These are phyloP conservation scores for Solanum medicagineum DNA, from an alignment of 257 asterid species.

Conservation along the genomic window DNA sequence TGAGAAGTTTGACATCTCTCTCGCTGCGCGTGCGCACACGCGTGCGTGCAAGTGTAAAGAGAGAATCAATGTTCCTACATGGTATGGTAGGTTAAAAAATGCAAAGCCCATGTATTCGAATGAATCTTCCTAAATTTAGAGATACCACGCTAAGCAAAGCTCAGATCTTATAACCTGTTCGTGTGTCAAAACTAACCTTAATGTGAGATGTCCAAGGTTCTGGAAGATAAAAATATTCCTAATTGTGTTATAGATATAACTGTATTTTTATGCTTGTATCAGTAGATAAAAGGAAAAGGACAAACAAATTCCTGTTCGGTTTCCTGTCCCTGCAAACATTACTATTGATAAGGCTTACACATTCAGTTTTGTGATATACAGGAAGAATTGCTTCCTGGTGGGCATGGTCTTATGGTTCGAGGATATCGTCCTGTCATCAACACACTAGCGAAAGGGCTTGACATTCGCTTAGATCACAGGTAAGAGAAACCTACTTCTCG, in stretches of 20 bases:
- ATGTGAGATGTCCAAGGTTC: background rate
- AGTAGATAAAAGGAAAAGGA: background rate
- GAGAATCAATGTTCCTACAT: background rate
- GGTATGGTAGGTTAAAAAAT: background rate
- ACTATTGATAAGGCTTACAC: background rate
- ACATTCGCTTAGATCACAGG: slow-evolving; percentile 84
- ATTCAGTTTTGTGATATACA: slow-evolving; percentile 5
- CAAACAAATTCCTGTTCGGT: background rate
- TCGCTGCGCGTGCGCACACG: too few relatives aligned
- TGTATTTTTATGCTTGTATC: background rate
- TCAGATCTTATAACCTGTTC: background rate
- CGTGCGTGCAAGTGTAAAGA: too few relatives aligned
- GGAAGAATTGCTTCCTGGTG: slow-evolving; percentile 98
- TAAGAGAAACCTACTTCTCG: background rate
- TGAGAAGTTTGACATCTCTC: background rate
- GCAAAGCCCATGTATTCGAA: background rate
- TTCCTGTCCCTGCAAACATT: background rate
- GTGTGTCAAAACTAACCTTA: background rate
- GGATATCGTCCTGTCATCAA: slow-evolving; percentile 93
- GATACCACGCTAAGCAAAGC: background rate
- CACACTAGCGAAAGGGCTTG: slow-evolving; percentile 88
- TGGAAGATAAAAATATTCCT: background rate
- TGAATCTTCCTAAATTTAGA: background rate
- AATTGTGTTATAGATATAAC: background rate
- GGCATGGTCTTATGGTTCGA: slow-evolving; percentile 97